A percentile compares a stretch with the other conserved stretches of the same genome.
Evolutionary conservation across 768 basidiomycete genomes (phyloP).

Genomic region (Trametes sanguinea): DNA sequence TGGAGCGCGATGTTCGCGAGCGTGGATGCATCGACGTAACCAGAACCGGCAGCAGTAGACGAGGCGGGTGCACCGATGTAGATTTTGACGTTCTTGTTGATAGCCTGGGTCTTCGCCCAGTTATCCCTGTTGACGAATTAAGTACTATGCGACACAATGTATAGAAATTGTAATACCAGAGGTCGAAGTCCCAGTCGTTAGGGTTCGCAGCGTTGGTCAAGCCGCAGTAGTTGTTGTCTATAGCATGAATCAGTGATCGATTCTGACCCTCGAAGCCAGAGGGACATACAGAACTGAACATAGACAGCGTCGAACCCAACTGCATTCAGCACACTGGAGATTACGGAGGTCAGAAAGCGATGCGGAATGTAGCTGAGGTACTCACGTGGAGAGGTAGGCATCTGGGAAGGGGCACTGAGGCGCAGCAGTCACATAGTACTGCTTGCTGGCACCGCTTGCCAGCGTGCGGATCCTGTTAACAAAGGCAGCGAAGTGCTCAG

Average conservation of each 20-base stretch:
- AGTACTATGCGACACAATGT: not conserved
- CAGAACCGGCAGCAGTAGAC: slow-evolving; percentile 54
- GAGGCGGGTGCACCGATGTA: slow-evolving; percentile 69
- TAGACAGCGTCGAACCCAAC: slow-evolving; percentile 73
- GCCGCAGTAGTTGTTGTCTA: slow-evolving; percentile 62
- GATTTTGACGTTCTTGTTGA: slow-evolving; percentile 62
- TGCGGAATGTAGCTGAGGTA: too few species aligned
- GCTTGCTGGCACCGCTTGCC: slow-evolving; percentile 52
- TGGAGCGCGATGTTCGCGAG: slow-evolving; percentile 48
- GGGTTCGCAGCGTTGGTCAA: slow-evolving; percentile 48
- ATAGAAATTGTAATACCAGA: slow-evolving; percentile 42
- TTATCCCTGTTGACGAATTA: slow-evolving; percentile 47
- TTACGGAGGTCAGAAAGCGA: not conserved
- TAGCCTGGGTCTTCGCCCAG: slow-evolving; percentile 61
- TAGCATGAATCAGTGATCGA: not conserved
- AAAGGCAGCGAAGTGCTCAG: slow-evolving; percentile 32
- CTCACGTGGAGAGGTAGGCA: slow-evolving; percentile 48
- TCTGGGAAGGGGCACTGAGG: slow-evolving; percentile 75
- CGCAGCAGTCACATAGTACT: slow-evolving; percentile 66
- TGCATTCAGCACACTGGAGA: slow-evolving; percentile 50
- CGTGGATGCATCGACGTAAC: slow-evolving; percentile 54
- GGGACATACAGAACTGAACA: slow-evolving; percentile 62
- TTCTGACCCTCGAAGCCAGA: not conserved
- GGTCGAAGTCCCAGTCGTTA: slow-evolving; percentile 54
- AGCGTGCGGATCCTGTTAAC: slow-evolving; percentile 58